Evolutionary conservation across 306 rosid species (phyloP).

Genomic region (Casuarina cunninghamiana): DNA sequence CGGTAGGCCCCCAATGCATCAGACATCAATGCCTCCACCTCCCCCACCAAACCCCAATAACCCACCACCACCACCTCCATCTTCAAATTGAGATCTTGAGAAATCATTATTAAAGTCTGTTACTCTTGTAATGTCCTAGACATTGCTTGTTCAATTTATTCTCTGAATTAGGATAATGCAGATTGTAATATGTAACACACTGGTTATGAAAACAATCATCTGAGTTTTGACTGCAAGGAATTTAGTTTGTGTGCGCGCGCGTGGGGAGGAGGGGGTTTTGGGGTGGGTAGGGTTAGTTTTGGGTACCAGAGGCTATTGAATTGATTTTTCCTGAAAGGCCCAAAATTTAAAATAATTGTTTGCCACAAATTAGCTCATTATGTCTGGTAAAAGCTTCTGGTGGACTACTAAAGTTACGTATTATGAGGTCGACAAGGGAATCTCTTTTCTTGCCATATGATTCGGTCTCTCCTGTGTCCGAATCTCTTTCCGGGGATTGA

Average conservation of each 20-base stretch:
- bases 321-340: too few species aligned
- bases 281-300: too few species aligned
- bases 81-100: conserved; percentile 34
- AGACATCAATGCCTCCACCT: conserved; percentile 65
- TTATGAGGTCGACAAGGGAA: too few species aligned
- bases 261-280: too few species aligned
- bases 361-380: too few species aligned
- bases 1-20: conserved; percentile 59
- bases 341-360: too few species aligned
- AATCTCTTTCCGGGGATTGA: too few species aligned
- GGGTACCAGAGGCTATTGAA: too few species aligned
- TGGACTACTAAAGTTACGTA: too few species aligned
- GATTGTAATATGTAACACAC: conserved; percentile 18
- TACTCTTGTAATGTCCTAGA: conserved; percentile 4
- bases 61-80: conserved; percentile 45
- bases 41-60: conserved; percentile 48
- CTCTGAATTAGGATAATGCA: conserved; percentile 18
- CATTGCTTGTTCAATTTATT: conserved; percentile 13
- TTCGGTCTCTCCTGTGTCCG: too few species aligned
- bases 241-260: neutral
- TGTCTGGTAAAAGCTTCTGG: too few species aligned
- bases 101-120: conserved; percentile 15
- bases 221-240: neutral
- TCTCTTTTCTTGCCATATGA: too few species aligned
- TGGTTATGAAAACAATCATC: neutral